Evolutionary conservation across 2,329 filamentous ascomycete species (phyloP), one percentile per base, ranked within the genome.

Genomic region (Neofusicoccum sp.): DNA sequence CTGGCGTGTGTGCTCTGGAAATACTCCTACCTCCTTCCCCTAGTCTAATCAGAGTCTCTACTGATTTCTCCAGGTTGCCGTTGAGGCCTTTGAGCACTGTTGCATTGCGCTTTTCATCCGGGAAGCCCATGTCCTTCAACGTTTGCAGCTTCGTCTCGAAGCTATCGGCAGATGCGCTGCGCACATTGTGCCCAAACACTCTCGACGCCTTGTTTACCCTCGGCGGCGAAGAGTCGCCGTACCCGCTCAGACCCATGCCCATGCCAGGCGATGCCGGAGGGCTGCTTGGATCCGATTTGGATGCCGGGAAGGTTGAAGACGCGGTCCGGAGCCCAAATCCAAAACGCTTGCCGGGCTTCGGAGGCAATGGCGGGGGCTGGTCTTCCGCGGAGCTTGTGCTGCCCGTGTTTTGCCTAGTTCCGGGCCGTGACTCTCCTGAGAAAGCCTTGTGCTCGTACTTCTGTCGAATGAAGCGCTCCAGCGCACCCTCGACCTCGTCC

Each of bases 381-480:
- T 84, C 83, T 64, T 85, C 84, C 39, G 67, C 69, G 29, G 83
- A 82, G 65, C 81, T 79, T 54, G 80, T 84, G 66, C 85, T 85
- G 63, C 83, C 84, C 6, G 85, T 83, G 69, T 87, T 82, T 65
- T 85, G 79, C 70, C 83, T 78, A 67, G 80, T 82, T 56, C 71
- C 71, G 29, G 79, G 74, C 37, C 74, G 71, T 28, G 74, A 71
- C 47, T 72, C 72, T 50, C 71, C 71, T 64, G 76, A 73, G 67
- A 86, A 82, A 12, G 82, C 78, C 64, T 83, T 81, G 69, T 89
- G 88, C 73, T 93, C 88, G 77, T 99, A 99, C 77, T 99, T 99
- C 72, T 94, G 89, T 65, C 94, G 85, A 69, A 99, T 97, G 76
- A 94, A 98, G 65, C 92, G 87, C 78, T 99, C 95, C 90, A 99